Evolutionary conservation across 169 alveolate genomes (phyloP), one percentile per base, ranked within the genome.

Genomic region (Cryptosporidium xiaoi): DNA sequence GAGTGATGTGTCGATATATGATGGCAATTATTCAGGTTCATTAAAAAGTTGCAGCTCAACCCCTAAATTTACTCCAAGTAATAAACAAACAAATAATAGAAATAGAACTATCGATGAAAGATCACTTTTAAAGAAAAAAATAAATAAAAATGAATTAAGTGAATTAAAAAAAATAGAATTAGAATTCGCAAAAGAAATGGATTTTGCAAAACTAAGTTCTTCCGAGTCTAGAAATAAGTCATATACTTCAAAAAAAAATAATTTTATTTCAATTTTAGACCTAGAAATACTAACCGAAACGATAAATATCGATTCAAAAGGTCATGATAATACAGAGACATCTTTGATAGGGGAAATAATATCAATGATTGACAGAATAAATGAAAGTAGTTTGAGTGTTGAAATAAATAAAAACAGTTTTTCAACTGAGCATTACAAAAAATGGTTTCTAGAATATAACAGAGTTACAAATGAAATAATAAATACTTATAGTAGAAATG

Each of bases 181-280:
- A 2, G 71, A 60, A 60, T 77, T 77, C 16, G 87, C 36, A 15
- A 77, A 62, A 50, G 87, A 77, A 62, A 77, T 77, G 71, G 87
- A 36, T 31, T 62, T 46, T 18, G 71, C 87, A 60, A 77, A 51
- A 60, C 53, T 33, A 77, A 58, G 40, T 44, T 69, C 56, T 13
- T 55, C 83, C 4, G 83, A 53, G 51, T 13, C 55, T 51, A 69
- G 83, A 53, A 56, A 40, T n/a, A 67, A 67, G 33, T 13, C 31
- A 5, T 27, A 0, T 33, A n/a, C 1, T 16, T 16, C 56, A 48
- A 56, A 51, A 13, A 33, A n/a, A 31, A 53, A 18, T 13, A 64
- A 53, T 33, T 7, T 27, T n/a, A 53, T 69, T 27, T 69, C 83
- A 16, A 18, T 69, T 5, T 55, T 69, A 53, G 67, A 69, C 15